These are phyloP conservation scores for Cicer chorassanicum DNA, from an alignment of 306 rosid species.

Conservation along the genomic window DNA sequence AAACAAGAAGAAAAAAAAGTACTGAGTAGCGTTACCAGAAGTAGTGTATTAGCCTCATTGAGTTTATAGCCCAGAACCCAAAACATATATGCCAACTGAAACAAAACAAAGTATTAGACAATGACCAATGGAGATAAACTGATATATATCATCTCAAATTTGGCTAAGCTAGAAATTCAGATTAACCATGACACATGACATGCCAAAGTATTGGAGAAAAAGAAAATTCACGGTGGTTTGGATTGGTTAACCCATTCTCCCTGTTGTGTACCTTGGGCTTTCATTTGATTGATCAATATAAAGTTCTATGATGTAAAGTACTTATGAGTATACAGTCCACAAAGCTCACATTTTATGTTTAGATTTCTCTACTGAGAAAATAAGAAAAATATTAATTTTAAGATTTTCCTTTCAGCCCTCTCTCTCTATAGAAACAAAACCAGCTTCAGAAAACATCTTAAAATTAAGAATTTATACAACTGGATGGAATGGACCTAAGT, in stretches of 20 bases:
- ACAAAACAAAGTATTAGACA: slow-evolving; percentile 49
- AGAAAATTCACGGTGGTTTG: not conserved
- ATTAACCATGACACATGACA: slow-evolving; percentile 10
- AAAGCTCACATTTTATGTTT: slow-evolving; percentile 20
- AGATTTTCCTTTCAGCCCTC: slow-evolving; percentile 36
- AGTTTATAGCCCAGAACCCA: slow-evolving; percentile 91
- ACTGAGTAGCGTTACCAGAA: slow-evolving; percentile 65
- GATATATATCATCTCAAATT: not conserved
- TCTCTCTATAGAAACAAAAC: not conserved
- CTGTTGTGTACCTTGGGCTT: slow-evolving; percentile 13
- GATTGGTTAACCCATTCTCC: slow-evolving; percentile 26
- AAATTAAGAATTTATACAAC: slow-evolving; percentile 18
- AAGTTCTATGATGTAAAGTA: slow-evolving; percentile 4
- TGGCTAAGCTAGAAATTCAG: slow-evolving; percentile 13
- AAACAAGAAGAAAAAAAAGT: slow-evolving; percentile 24
- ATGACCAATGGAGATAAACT: slow-evolving; percentile 22
- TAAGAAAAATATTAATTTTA: slow-evolving; percentile 25
- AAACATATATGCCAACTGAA: slow-evolving; percentile 92
- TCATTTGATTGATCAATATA: slow-evolving; percentile 26
- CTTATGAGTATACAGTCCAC: slow-evolving; percentile 17
- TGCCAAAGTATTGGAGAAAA: slow-evolving; percentile 16
- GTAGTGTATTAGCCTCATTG: slow-evolving; percentile 60
- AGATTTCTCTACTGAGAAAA: not conserved
- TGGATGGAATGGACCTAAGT: not conserved
- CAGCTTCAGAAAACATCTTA: slow-evolving; percentile 28